Base-by-base conservation (phyloP, 2,329 filamentous ascomycete genomes). In the Fusarium sarcochroum region DNA sequence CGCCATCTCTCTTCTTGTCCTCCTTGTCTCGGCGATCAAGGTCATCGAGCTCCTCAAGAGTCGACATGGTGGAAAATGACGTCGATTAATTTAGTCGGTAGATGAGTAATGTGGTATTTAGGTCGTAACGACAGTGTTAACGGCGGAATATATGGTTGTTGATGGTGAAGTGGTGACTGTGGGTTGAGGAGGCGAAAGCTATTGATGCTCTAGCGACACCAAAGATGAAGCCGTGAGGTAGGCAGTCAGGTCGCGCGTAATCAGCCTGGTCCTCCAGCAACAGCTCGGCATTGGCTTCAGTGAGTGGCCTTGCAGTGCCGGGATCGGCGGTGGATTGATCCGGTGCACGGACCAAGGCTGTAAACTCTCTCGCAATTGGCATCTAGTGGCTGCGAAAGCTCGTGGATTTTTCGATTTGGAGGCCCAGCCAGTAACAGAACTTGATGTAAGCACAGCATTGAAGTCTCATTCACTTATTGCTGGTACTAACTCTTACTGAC, bases 31-130 rank as follows among this genome's bases (percentile, higher is more conserved):
- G 89, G 81, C 90, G 91, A 85, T 96, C 92, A 80, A 97, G 86
- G 80, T 94, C 92, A 79, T 97, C 93, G 78, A 97, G 91, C 84
- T 97, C 93, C 84, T 97, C 93, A 76, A 97, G 90, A 73, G 93
- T 96, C 74, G 93, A 94, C 93, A 97, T 97, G 79, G 68, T 85
- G 78, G 75, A 45, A 52, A 41, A 48, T 57, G 66, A 37, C 40
- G 56, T 40, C 37, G 38, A 63, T 42, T 52, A 38, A 47, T 49
- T 23, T 40, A 20, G 23, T 47, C 13, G 14, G 41, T 34, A n/a
- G 38, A 46, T 3, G 27, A 6, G 41, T 5, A 25, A 27, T 21
- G n/a, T 44, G 18, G 32, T 27, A 8, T 20, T 17, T 34, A 32
- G 18, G 23, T 47, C 42, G 41, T 18, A 25, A n/a, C 17, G 27